phyloP scores from a whole-genome alignment of 2,329 filamentous ascomycete species.

The Dactylellina leptospora region DNA sequence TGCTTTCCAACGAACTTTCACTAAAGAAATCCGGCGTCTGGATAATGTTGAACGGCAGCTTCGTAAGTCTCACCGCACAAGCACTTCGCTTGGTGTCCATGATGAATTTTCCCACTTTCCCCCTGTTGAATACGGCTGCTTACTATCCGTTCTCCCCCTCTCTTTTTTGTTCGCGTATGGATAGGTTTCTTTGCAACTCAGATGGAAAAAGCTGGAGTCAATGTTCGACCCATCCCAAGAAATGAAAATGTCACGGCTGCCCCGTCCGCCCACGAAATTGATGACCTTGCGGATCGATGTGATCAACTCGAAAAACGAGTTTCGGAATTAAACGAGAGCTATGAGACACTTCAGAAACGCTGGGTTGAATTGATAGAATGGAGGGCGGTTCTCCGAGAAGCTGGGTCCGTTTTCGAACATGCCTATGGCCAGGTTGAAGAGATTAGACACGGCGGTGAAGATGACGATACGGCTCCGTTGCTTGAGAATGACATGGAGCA shows the following conservation, averaged over 20 bases:
- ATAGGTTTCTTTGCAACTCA: constrained; percentile 90
- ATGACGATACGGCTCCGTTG: constrained; percentile 85
- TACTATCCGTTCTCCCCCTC: background rate
- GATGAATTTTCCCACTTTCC: background rate
- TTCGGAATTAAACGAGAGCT: constrained; percentile 92
- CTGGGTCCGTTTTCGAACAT: constrained; percentile 95
- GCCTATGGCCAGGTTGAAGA: constrained; percentile 97
- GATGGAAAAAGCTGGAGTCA: constrained; percentile 91
- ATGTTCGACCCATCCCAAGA: constrained; percentile 88
- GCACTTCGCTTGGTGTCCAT: background rate
- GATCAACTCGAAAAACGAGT: constrained; percentile 92
- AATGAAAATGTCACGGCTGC: constrained; percentile 86
- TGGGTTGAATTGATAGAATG: constrained; percentile 97
- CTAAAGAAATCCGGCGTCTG: constrained; percentile 93
- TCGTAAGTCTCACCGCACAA: constrained; percentile 69
- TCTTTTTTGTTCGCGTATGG: background rate
- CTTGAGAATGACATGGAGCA: constrained; percentile 87
- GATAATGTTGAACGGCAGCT: constrained; percentile 99
- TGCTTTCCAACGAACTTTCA: constrained; percentile 96
- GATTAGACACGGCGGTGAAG: constrained; percentile 78
- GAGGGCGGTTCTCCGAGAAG: constrained; percentile 96
- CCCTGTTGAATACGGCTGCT: background rate
- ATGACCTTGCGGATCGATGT: constrained; percentile 90
- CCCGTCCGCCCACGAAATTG: constrained; percentile 92
- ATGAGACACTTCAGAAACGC: constrained; percentile 96